Evolutionary conservation across 2,329 filamentous ascomycete species (phyloP).

Genomic region (Coniochaeta prunicola): DNA sequence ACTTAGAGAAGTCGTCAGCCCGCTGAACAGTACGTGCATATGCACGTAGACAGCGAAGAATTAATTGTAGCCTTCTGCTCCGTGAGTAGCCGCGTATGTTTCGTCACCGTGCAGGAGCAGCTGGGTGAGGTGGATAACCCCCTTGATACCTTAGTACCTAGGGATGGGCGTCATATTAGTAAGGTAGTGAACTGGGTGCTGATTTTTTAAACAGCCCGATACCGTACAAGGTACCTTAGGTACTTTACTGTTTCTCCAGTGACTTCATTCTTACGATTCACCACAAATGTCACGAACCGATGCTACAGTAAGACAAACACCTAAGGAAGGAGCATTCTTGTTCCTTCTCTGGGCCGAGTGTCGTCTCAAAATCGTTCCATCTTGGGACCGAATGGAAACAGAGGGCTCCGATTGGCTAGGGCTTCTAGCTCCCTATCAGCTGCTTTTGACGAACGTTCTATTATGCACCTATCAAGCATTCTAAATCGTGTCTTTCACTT

Average conservation of each 20-base stretch:
- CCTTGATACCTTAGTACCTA: neutral
- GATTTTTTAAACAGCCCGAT: neutral
- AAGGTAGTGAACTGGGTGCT: neutral
- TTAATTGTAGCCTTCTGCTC: neutral
- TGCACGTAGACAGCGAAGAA: neutral
- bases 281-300: neutral
- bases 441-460: neutral
- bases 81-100: neutral
- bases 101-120: neutral
- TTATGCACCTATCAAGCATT: neutral
- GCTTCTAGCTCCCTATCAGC: neutral
- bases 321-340: neutral
- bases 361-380: neutral
- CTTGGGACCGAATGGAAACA: neutral
- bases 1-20: neutral
- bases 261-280: neutral
- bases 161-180: too few species aligned
- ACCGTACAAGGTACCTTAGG: too few species aligned
- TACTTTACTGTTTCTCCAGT: neutral
- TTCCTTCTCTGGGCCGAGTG: neutral
- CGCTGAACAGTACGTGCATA: neutral
- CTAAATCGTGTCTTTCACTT: too few species aligned
- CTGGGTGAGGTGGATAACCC: neutral
- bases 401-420: neutral
- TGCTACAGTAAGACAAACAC: neutral